Evolutionary conservation across 345 rosid species (phyloP), one percentile per base, ranked within the genome.

Genomic region (Gossypium sturtianum): DNA sequence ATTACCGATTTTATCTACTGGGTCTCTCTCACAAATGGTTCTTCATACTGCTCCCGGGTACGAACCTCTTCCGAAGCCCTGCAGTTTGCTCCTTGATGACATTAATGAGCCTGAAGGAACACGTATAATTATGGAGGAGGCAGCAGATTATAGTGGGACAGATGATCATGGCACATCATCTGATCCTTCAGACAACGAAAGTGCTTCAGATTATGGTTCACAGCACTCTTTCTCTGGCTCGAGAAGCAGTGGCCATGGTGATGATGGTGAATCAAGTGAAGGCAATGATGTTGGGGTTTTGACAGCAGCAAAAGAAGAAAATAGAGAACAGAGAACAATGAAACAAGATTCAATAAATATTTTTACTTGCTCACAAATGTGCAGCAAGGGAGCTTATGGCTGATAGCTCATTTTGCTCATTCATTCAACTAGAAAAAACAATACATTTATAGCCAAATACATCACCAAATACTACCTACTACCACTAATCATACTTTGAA

Each of bases 41-140:
- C 90, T 91, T 81, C 99, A 95, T 86, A 96, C 96, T n/a, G 99
- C 99, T 73, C 99, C 99, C 13, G 98, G 96, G 44, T 95, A 95
- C 79, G 98, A 93, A 83, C 91, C 99, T 81, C 97, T 95, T 78
- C 98, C 99, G 66, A 93, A 93, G 83, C 96, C 99, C 54, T 86
- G 97, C 78, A 87, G 87, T 81, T 76, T 87, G 63, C 84, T 80
- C 38, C 68, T 74, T 77, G 86, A 88, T 74, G 89, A 83, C 74
- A 80, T 75, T 15, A 80, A 78, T 60, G 83, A 78, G 78, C 73
- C 82, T 60, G 79, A 63, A 77, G 87, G 80, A 75, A 62, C 65
- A 23, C 77, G 73, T 79, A 49, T 63, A 51, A 34, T 34, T 34
- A 65, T 70, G 44, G 85, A 80, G 44, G 78, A 69, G 38, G 62